phyloP scores from a whole-genome alignment of 306 rosid species.

The Vigna angularis region DNA sequence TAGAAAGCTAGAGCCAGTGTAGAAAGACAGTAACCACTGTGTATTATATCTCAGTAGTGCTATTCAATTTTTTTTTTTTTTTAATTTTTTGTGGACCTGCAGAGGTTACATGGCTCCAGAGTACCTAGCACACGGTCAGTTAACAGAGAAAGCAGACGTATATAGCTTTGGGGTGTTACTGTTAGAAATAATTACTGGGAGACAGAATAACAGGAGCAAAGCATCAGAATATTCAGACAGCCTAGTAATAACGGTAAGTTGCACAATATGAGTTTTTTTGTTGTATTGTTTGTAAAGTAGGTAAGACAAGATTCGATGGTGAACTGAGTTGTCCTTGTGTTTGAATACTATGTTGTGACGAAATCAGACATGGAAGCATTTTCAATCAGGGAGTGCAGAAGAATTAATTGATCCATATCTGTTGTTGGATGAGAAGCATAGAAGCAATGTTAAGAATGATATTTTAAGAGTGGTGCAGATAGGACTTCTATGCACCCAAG shows the following conservation, averaged over 20 bases:
- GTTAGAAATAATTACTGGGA: conserved; percentile 66
- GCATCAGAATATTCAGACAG: conserved; percentile 67
- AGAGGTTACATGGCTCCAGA: conserved; percentile 94
- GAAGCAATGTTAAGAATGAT: conserved; percentile 48
- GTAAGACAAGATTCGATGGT: conserved; percentile 8
- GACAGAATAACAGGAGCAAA: conserved; percentile 71
- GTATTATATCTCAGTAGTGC: not conserved
- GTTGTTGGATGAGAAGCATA: conserved; percentile 50
- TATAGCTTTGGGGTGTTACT: conserved; percentile 77
- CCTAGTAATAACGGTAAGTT: conserved; percentile 58
- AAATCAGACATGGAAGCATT: conserved; percentile 79
- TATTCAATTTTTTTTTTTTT: not conserved
- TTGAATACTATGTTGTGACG: not conserved
- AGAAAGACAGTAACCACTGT: not conserved
- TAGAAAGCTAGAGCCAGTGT: not conserved
- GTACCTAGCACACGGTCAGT: conserved; percentile 83
- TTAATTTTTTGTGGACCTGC: not conserved
- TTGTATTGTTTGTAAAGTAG: conserved; percentile 4
- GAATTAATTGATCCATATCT: conserved; percentile 64
- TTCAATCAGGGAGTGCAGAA: conserved; percentile 60
- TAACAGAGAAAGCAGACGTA: conserved; percentile 80
- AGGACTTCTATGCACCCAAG: conserved; percentile 85
- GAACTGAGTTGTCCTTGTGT: conserved; percentile 16
- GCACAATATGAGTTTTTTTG: not conserved
- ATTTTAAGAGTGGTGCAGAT: conserved; percentile 68